Evolutionary conservation across 345 rosid genomes (phyloP), one percentile per base, ranked within the genome.

Genomic region (Aurinia saxatilis): DNA sequence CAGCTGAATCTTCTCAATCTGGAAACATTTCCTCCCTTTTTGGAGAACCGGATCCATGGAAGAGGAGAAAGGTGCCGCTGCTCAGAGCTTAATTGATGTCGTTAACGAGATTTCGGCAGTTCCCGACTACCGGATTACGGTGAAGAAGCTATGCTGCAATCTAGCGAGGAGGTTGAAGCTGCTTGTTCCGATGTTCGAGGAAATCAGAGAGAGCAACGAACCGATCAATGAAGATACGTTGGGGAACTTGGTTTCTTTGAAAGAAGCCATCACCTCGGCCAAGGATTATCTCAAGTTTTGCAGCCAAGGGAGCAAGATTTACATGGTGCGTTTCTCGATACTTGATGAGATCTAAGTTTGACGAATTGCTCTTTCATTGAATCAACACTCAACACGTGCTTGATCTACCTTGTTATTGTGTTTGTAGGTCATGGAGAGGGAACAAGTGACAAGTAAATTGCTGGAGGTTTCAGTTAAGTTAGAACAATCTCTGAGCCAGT

Each of bases 271-370:
- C 62, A 31, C 23, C 49, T 80, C 79, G 0, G 85, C 91, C 1
- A 82, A 75, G 67, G 91, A 82, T 60, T 63, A 82, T 75, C 95
- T 90, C 66, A 73, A 74, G 70, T 84, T 84, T 51, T 95, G 96
- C 46, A 64, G 90, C 68, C 81, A 85, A 67, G 96, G 91, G 67
- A 89, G 97, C 83, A 90, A 87, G 82, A 84, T 93, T 78, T 90
- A 87, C 75, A 49, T 90, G 96, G 99, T 93, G 69, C 67, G 96
- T 78, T 37, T 51, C 55, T 65, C n/a, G 0, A 19, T 66, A 29
- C 7, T 51, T 59, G 51, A 48, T 48, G 63, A 64, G 81, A 74
- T 81, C 81, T 84, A 25, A 30, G 6, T 23, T 56, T 49, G 45
- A 31, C 21, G 46, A 58, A 39, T 52, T 44, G 17, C 10, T 8